Conservation (phyloP, 1,284 basidiomycete species). For the Prillingera fragicola region DNA sequence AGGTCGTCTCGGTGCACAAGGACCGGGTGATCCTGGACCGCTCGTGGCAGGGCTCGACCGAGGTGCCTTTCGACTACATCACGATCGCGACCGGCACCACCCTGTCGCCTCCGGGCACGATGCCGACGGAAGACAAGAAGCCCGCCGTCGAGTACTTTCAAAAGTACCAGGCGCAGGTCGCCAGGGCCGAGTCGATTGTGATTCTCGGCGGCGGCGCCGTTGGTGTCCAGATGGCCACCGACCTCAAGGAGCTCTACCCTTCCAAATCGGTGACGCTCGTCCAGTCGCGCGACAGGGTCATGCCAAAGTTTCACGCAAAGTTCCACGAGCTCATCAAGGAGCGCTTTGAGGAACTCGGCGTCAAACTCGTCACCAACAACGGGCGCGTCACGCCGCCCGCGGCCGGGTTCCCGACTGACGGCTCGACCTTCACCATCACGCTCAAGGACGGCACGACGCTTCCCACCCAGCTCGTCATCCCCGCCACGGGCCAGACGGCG, state of each 20-base stretch:
- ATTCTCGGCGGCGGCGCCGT: slow-evolving; percentile 48
- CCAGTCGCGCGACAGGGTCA: slow-evolving; percentile 58
- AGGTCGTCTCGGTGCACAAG: slow-evolving; percentile 5
- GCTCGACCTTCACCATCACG: slow-evolving; percentile 34
- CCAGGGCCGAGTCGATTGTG: slow-evolving; percentile 25
- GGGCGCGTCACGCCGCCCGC: slow-evolving; percentile 29
- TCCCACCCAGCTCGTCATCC: slow-evolving; percentile 28
- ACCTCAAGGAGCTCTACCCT: slow-evolving; percentile 60
- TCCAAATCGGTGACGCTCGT: slow-evolving; percentile 60
- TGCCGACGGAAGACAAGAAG: slow-evolving; percentile 18
- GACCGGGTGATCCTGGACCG: slow-evolving; percentile 17
- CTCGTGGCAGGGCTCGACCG: slow-evolving; percentile 9
- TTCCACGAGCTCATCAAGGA: slow-evolving; percentile 52
- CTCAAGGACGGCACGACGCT: slow-evolving; percentile 37
- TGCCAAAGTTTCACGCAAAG: slow-evolving; percentile 57
- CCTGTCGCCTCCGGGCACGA: slow-evolving; percentile 33
- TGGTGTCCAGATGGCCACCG: slow-evolving; percentile 60
- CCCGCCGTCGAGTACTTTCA: slow-evolving; percentile 18
- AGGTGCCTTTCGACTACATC: slow-evolving; percentile 34
- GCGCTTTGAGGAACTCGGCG: slow-evolving; percentile 43
- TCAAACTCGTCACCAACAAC: slow-evolving; percentile 38
- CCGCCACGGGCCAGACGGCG: slow-evolving; percentile 48
- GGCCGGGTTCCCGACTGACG: slow-evolving; percentile 44
- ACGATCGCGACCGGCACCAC: slow-evolving; percentile 39
- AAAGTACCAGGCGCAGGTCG: slow-evolving; percentile 25